Base-by-base conservation (phyloP, 805 yeast genomes). In the Huiozyma sinensis region DNA sequence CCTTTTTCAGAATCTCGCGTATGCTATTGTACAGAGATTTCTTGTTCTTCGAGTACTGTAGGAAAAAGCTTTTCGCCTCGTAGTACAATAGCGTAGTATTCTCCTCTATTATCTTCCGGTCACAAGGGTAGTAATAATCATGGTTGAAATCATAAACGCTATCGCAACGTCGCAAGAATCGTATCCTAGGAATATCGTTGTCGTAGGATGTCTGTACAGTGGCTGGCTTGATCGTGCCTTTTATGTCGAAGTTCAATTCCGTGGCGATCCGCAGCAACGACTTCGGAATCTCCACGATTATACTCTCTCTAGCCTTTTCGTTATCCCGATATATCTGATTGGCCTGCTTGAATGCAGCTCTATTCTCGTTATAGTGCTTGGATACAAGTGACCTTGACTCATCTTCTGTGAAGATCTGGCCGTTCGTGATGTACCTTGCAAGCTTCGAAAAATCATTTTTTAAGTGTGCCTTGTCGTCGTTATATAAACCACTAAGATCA, bases 111-210 rank as follows among this genome's bases (percentile, higher is more conserved):
- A 68, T 53, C 30, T 56, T 63, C 1, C 68, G 59, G 0, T 59
- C 63, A 40, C 73, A 65, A 0, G 89, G 89, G 7, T 75, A 67
- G 50, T 78, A 82, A 0, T 72, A 52, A 46, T 78, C 83, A 28
- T 66, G 64, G 1, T 55, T 55, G 7, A 62, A 49, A 51, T 76
- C 73, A 57, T 79, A 82, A 0, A 54, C 55, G 0, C 83, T 72
- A 17, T 60, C 65, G 5, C 72, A 67, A 12, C 62, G 63, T 36
- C 89, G 61, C 40, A 69, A 65, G 75, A 83, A 81, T 39, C 62
- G 58, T 1, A 81, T 68, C 4, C 71, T 43, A 0, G 82, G 82
- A 2, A 66, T 44, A 11, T 36, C 39, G 8, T 59, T 57, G 27
- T 55, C 49, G 37, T 49, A 50, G 12, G 54, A 44, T 3, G 45